phyloP scores from a whole-genome alignment of 148 eudicot species.

The Linanthus parryae region DNA sequence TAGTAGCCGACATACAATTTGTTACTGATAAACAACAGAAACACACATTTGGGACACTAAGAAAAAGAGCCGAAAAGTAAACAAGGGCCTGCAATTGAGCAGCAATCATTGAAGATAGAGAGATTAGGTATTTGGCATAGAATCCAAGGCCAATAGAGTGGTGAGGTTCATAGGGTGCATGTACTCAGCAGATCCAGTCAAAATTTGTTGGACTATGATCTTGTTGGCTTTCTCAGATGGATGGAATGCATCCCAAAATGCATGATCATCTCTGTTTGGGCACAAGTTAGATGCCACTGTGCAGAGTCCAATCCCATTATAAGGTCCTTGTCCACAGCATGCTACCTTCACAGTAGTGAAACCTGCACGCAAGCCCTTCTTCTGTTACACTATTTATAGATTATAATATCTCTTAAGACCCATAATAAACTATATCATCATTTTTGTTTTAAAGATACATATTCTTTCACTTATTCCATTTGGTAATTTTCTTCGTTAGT shows the following conservation, averaged over 20 bases:
- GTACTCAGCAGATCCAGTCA: conserved; percentile 27
- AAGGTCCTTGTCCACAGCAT: conserved; percentile 58
- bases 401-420: too few relatives aligned
- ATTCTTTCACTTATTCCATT: too few relatives aligned
- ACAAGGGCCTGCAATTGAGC: too few relatives aligned
- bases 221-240: conserved; percentile 45
- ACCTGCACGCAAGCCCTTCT: too few relatives aligned
- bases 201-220: conserved; percentile 31
- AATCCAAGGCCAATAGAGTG: conserved; percentile 38
- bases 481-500: too few relatives aligned
- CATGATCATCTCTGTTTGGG: conserved; percentile 26
- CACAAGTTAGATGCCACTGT: conserved; percentile 39
- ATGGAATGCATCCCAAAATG: conserved; percentile 49
- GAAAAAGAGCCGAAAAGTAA: too few relatives aligned
- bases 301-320: conserved; percentile 48
- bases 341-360: conserved; percentile 39
- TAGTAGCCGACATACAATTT: too few relatives aligned
- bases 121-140: conserved; percentile 17
- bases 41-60: too few relatives aligned
- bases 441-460: too few relatives aligned
- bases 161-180: conserved; percentile 53
- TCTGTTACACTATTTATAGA: too few relatives aligned
- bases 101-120: not conserved
- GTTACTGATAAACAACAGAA: too few relatives aligned
- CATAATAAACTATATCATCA: too few relatives aligned